Evolutionary conservation across 768 basidiomycete species (phyloP).

Genomic region (Serendipita sp.): DNA sequence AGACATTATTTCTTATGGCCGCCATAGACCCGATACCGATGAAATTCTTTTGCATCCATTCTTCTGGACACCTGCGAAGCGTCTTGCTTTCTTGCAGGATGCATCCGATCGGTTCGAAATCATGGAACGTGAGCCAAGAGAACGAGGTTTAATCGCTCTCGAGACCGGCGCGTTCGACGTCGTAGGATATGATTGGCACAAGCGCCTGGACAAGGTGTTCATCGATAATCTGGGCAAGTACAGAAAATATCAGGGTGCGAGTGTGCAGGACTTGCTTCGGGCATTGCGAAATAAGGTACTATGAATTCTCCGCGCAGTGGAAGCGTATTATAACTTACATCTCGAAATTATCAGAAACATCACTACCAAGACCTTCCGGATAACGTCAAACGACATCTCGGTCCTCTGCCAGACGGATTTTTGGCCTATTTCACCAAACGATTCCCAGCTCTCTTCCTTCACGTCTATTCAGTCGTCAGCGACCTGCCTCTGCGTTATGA

Average conservation of each 20-base stretch:
- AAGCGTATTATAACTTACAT: neutral
- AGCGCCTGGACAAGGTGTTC: constrained; percentile 71
- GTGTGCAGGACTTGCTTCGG: constrained; percentile 80
- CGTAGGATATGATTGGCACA: constrained; percentile 83
- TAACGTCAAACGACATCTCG: constrained; percentile 73
- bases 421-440: constrained; percentile 82
- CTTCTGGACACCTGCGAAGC: constrained; percentile 83
- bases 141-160: constrained; percentile 53
- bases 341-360: constrained; percentile 50
- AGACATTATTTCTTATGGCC: neutral
- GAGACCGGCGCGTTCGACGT: constrained; percentile 55
- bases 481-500: constrained; percentile 59
- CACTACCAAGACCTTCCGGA: constrained; percentile 96
- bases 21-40: constrained; percentile 64
- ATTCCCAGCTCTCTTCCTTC: constrained; percentile 83
- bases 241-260: constrained; percentile 84
- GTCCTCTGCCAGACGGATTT: constrained; percentile 85
- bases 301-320: constrained; percentile 4
- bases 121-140: constrained; percentile 85
- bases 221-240: constrained; percentile 94
- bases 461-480: constrained; percentile 74
- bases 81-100: constrained; percentile 89
- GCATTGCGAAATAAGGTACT: constrained; percentile 89
- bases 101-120: constrained; percentile 96
- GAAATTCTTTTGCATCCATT: constrained; percentile 85